Base-by-base conservation (phyloP, 1,284 basidiomycete species). In the Melampsora americana region DNA sequence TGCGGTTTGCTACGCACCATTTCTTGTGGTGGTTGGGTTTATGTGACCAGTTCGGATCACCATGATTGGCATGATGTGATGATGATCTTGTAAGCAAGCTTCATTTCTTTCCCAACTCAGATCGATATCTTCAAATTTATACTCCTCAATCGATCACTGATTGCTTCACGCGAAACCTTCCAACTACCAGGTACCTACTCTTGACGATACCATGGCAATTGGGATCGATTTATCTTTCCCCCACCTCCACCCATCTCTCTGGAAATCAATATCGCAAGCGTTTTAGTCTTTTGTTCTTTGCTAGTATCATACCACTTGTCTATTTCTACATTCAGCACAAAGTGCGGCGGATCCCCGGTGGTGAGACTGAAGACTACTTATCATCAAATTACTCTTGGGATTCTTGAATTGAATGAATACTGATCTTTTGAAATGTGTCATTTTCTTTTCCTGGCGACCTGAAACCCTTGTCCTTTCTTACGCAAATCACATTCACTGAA, bases 11-110 rank as follows among this genome's bases (percentile, higher is more conserved):
- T 91, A 32, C 86, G 93, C 78, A 95, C 93, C 0, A 83, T 96
- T 28, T 87, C 88, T 5, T 96, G 93, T 79, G 92, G 90, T 32
- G 93, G 93, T 32, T 97, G 93, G 93, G 92, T 95, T 62, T 96
- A 90, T 81, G 89, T 96, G 80, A 95, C 94, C 0, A 84, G 82
- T 79, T 83, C 83, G 48, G 92, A 93, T 80, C 87, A 91, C 82
- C 90, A 91, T 79, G 89, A 91, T 80, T 85, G 87, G 20, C 93
- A 97, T 83, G 93, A 96, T 83, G 84, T 94, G 28, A 88, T 90
- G 81, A 96, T 97, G 93, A 90, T 94, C 78, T 82, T 87, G 71
- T 94, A 92, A 81, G 90, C 85, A 91, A 1, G 87, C 88, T 81
- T 92, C 91, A 79, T 80, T 92, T 3, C 91, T 60, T 28, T 60